phyloP scores from a whole-genome alignment of 371 early-diverging fungal species.

The Lichtheimia corymbifera region DNA sequence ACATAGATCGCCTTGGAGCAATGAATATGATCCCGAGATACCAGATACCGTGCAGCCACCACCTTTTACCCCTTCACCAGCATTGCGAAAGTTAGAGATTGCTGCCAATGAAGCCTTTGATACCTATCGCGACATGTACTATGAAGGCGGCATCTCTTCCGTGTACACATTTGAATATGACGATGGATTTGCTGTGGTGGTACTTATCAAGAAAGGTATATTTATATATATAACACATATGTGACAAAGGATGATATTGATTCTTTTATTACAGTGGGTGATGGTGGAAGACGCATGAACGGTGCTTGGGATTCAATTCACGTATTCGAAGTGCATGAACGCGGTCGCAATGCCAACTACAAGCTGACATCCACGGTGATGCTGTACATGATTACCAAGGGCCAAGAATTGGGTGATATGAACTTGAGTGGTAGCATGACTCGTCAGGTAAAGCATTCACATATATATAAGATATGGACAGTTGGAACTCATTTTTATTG shows the following conservation, averaged over 20 bases:
- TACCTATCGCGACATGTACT: constrained; percentile 95
- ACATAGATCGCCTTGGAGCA: constrained; percentile 93
- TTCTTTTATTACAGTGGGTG: constrained; percentile 51
- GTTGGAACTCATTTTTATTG: too few species aligned
- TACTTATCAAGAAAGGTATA: constrained; percentile 93
- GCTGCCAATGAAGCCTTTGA: constrained; percentile 95
- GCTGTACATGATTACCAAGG: constrained; percentile 83
- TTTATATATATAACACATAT: too few species aligned
- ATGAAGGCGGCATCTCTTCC: constrained; percentile 95
- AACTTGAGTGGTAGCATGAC: constrained; percentile 93
- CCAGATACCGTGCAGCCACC: constrained; percentile 77
- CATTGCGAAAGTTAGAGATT: constrained; percentile 86
- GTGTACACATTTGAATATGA: constrained; percentile 81
- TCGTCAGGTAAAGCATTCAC: constrained; percentile 66
- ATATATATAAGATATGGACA: too few species aligned
- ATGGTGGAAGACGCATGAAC: constrained; percentile 67
- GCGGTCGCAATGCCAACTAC: constrained; percentile 85
- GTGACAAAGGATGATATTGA: background rate
- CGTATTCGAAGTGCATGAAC: constrained; percentile 88
- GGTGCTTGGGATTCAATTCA: constrained; percentile 99
- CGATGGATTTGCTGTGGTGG: constrained; percentile 92
- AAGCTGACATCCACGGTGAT: constrained; percentile 94
- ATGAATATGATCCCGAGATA: constrained; percentile 89
- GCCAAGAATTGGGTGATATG: constrained; percentile 71
- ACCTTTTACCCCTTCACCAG: constrained; percentile 42